Evolutionary conservation across 2,329 filamentous ascomycete genomes (phyloP), one percentile per base, ranked within the genome.

Genomic region (Blumeriella jaapii): DNA sequence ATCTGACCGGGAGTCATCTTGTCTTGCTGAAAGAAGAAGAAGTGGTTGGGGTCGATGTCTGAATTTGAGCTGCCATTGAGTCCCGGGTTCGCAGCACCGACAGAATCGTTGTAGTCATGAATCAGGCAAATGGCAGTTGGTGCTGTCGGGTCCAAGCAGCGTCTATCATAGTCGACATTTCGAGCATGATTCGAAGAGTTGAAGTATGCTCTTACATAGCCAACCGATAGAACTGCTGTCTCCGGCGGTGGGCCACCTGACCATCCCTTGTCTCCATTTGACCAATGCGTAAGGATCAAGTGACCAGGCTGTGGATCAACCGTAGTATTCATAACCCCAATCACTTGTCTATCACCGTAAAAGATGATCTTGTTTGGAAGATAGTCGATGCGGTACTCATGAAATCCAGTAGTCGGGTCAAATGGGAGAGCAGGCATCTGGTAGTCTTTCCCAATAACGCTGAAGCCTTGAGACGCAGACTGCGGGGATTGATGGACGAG

Each of bases 351-450:
- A 54, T 87, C 81, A 2, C 74, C 76, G 52, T 77, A 85, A 58
- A 84, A 87, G 8, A 68, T 55, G 6, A 87, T 77, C 1, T 61
- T 61, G 0, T 63, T 64, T 0, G 71, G 66, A 11, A 75, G 55
- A 60, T 81, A 86, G 57, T 89, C 82, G 55, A 87, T 79, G 23
- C 82, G 78, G 52, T 86, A 86, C 58, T 87, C 82, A 57, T 87
- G 81, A 50, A 80, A 83, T 25, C 54, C 69, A 0, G 57, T 53
- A 0, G 74, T 72, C 0, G 82, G 78, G 43, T 78, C 62, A 57
- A 86, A 87, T 0, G 69, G 64, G 1, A 87, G 63, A 31, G 70
- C 61, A 18, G 71, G 60, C 24, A 69, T 60, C 36, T 67, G 54
- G 55, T 74, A 83, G 34, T 65, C 61, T 2, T 78, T 80, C 32